Conservation (phyloP, 108 stramenopile species). For the Cyclotella cryptica region DNA sequence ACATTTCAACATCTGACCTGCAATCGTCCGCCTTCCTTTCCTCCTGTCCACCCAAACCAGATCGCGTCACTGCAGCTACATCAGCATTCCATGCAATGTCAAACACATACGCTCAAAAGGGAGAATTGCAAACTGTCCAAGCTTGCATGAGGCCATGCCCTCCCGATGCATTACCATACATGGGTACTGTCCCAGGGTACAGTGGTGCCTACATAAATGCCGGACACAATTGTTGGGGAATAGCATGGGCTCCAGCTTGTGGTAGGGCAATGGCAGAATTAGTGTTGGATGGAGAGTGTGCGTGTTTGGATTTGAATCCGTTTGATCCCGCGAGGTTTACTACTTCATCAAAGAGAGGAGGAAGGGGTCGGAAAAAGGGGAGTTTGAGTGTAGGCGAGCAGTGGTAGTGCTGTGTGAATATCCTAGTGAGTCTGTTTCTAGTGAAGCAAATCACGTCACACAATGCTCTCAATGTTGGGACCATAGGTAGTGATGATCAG, state of each 20-base stretch:
- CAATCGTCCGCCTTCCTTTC: slow-evolving; percentile 84
- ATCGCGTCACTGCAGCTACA: slow-evolving; percentile 83
- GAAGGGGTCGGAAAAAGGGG: slow-evolving; percentile 76
- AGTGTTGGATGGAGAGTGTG: slow-evolving; percentile 74
- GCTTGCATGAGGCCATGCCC: slow-evolving; percentile 83
- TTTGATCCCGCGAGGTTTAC: slow-evolving; percentile 84
- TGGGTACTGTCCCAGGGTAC: slow-evolving; percentile 87
- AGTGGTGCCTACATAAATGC: slow-evolving; percentile 90
- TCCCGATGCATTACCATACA: slow-evolving; percentile 93
- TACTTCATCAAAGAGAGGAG: slow-evolving; percentile 44
- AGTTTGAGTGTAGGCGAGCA: slow-evolving; percentile 82
- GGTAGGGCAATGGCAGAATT: slow-evolving; percentile 92
- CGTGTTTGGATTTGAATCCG: slow-evolving; percentile 63
- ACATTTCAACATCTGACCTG: slow-evolving; percentile 85
- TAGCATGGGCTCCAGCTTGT: slow-evolving; percentile 95
- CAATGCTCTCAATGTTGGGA: too few relatives aligned
- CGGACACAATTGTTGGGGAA: slow-evolving; percentile 98
- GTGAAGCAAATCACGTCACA: too few relatives aligned
- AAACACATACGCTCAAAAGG: slow-evolving; percentile 55
- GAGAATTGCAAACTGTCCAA: slow-evolving; percentile 61
- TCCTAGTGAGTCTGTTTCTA: neutral
- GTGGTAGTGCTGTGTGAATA: slow-evolving; percentile 56
- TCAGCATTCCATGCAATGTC: slow-evolving; percentile 80
- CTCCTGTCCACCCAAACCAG: slow-evolving; percentile 73
- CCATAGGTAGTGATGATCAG: too few relatives aligned